Evolutionary conservation across 192 early-diverging fungal species (phyloP).

Genomic region (Polychytrium aggregatum): DNA sequence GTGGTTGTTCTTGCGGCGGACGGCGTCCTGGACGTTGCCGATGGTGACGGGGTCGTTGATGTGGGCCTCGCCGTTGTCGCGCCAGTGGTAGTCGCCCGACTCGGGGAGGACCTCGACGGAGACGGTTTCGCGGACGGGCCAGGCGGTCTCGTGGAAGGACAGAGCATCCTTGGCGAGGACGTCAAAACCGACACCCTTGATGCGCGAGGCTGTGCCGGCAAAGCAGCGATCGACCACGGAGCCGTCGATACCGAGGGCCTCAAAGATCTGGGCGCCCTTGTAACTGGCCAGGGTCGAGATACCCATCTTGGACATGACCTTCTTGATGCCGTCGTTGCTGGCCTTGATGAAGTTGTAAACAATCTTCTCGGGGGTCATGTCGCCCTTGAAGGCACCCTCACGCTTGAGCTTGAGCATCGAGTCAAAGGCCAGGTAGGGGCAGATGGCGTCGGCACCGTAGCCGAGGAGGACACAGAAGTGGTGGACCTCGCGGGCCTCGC

Average conservation of each 20-base stretch:
- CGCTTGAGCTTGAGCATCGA: constrained; percentile 80
- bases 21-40: constrained; percentile 89
- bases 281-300: constrained; percentile 95
- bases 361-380: constrained; percentile 54
- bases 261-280: constrained; percentile 99
- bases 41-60: constrained; percentile 84
- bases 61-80: constrained; percentile 81
- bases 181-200: constrained; percentile 74
- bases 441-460: constrained; percentile 91
- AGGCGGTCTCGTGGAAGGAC: constrained; percentile 74
- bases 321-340: constrained; percentile 86
- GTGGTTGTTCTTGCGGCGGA: constrained; percentile 76
- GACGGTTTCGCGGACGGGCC: constrained; percentile 58
- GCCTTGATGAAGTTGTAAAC: constrained; percentile 78
- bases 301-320: constrained; percentile 99
- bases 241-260: constrained; percentile 82
- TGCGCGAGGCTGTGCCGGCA: constrained; percentile 87
- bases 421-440: constrained; percentile 87
- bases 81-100: constrained; percentile 96
- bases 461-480: constrained; percentile 91
- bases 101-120: constrained; percentile 66
- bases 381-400: constrained; percentile 54
- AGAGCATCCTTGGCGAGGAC: constrained; percentile 79
- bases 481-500: constrained; percentile 91
- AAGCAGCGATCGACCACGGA: constrained; percentile 86